These are phyloP conservation scores for Clonostachys solani DNA, from an alignment of 2,329 filamentous ascomycete species.

Conservation along the genomic window DNA sequence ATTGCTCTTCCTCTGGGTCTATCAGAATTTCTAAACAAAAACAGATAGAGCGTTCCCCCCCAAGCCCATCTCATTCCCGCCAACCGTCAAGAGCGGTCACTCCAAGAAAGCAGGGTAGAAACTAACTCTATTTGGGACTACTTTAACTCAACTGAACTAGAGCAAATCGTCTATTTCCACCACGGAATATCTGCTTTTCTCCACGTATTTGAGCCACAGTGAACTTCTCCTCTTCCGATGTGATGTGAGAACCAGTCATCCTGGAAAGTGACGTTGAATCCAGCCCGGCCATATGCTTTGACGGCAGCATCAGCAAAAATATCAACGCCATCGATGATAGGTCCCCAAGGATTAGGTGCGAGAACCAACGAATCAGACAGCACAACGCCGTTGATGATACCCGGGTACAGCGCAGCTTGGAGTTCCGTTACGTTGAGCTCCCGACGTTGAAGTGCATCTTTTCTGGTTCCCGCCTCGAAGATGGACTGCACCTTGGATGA, in stretches of 20 bases:
- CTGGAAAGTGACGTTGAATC: conserved; percentile 12
- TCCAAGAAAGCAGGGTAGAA: too few relatives aligned
- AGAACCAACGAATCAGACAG: conserved; percentile 7
- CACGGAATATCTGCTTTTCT: neutral
- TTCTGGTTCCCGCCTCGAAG: neutral
- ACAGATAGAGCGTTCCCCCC: too few relatives aligned
- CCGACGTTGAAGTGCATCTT: too few relatives aligned
- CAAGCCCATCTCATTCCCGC: too few relatives aligned
- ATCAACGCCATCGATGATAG: conserved; percentile 14
- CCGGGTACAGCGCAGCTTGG: conserved; percentile 7
- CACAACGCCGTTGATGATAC: conserved; percentile 12
- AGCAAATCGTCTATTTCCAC: too few relatives aligned
- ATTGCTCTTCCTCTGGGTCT: too few relatives aligned
- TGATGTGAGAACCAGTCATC: conserved; percentile 20
- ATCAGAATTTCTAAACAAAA: too few relatives aligned
- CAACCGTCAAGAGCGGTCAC: too few relatives aligned
- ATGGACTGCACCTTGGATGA: neutral
- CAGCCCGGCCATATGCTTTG: conserved; percentile 12
- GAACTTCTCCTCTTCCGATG: conserved; percentile 13
- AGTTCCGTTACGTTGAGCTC: neutral
- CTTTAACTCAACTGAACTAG: too few relatives aligned
- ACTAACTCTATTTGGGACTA: too few relatives aligned
- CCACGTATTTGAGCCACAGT: conserved; percentile 11
- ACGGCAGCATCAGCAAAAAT: conserved; percentile 11
- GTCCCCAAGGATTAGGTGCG: conserved; percentile 16